These are phyloP conservation scores for Zygosaccharomyces sapae DNA, from an alignment of 1,139 yeast genomes.

Conservation along the genomic window DNA sequence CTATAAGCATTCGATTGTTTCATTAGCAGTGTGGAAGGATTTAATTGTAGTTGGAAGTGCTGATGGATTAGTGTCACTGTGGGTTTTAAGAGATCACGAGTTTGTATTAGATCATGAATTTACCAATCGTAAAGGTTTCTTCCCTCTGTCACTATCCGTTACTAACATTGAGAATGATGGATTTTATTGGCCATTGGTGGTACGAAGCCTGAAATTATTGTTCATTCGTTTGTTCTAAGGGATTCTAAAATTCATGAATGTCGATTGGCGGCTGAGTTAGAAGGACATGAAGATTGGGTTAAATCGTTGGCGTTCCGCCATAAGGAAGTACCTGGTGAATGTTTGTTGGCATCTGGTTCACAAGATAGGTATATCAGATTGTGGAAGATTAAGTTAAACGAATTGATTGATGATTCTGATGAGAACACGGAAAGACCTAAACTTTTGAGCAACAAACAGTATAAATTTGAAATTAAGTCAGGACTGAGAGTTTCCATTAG, in stretches of 20 bases:
- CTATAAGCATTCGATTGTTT: slow-evolving; percentile 49
- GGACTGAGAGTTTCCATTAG: slow-evolving; percentile 48
- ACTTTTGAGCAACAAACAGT: slow-evolving; percentile 60
- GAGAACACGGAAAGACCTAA: slow-evolving; percentile 52
- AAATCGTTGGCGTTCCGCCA: slow-evolving; percentile 61
- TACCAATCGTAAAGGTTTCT: slow-evolving; percentile 48
- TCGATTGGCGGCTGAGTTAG: slow-evolving; percentile 48
- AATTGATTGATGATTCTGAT: slow-evolving; percentile 52
- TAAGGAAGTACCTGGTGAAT: slow-evolving; percentile 45
- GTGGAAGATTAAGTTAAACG: slow-evolving; percentile 69
- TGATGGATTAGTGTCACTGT: slow-evolving; percentile 53
- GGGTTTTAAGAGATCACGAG: slow-evolving; percentile 38
- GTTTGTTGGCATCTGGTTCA: slow-evolving; percentile 75
- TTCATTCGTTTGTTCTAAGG: slow-evolving; percentile 46
- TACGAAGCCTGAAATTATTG: slow-evolving; percentile 55
- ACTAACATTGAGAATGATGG: slow-evolving; percentile 39
- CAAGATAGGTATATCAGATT: slow-evolving; percentile 86
- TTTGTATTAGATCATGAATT: slow-evolving; percentile 40
- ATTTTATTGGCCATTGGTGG: slow-evolving; percentile 76
- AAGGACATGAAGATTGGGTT: slow-evolving; percentile 95
- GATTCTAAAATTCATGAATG: slow-evolving; percentile 27
- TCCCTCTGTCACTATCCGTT: slow-evolving; percentile 61
- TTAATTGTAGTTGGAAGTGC: slow-evolving; percentile 62
- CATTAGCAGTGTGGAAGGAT: slow-evolving; percentile 38
- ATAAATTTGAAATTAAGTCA: slow-evolving; percentile 45